Evolutionary conservation across 108 stramenopile species (phyloP).

Genomic region (Pseudonitzschia pungens): DNA sequence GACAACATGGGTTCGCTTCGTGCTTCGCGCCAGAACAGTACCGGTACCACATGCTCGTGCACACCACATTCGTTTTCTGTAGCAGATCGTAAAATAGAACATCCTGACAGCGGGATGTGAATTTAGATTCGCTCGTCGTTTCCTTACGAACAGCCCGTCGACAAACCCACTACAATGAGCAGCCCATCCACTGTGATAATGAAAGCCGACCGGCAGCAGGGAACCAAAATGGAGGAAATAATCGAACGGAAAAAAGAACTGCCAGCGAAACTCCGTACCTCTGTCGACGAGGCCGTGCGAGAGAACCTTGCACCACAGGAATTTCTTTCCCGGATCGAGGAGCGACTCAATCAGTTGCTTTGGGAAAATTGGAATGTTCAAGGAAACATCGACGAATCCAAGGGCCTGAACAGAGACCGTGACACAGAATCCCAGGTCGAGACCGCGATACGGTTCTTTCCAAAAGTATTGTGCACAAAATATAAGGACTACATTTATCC

Average conservation of each 20-base stretch:
- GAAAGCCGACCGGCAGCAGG: not conserved
- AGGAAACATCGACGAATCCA: not conserved
- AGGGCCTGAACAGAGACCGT: not conserved
- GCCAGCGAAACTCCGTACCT: not conserved
- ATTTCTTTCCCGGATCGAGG: not conserved
- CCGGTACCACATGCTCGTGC: too few relatives aligned
- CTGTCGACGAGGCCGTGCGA: not conserved
- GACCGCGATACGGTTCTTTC: not conserved
- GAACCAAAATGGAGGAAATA: not conserved
- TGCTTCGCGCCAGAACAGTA: too few relatives aligned
- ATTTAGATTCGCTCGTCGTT: not conserved
- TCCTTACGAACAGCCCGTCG: not conserved
- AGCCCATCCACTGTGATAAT: not conserved
- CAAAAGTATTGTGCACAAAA: not conserved
- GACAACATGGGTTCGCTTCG: too few relatives aligned
- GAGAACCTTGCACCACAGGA: not conserved
- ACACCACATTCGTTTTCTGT: not conserved
- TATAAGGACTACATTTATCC: not conserved
- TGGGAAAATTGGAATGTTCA: not conserved
- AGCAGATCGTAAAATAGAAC: not conserved
- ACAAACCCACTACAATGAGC: not conserved
- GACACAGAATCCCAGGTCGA: slow-evolving; percentile 10
- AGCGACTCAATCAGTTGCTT: not conserved
- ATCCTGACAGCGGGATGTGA: not conserved
- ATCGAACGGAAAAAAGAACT: not conserved